Base-by-base conservation (phyloP, 495 filamentous ascomycete genomes). In the Lichenothelia convexa region DNA sequence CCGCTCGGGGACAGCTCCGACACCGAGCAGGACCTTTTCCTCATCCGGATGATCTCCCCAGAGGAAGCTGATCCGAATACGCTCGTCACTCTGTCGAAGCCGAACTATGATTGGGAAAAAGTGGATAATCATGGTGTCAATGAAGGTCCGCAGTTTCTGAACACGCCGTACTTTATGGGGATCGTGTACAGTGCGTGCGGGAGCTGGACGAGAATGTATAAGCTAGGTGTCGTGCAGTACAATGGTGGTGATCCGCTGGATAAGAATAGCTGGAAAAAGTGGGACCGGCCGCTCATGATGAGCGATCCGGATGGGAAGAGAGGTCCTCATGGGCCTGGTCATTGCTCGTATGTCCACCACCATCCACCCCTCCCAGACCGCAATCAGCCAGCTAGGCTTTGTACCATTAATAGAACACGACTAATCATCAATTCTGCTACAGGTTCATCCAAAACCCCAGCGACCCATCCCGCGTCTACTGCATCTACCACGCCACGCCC, bases 71-170 rank as follows among this genome's bases (percentile, higher is more conserved):
- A 29, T 19, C 38, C 17, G 5, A 39, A 39, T 17, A 34, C 13
- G 6, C 43, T 51, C 0, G 34, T 49, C 11, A 33, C 40, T 15
- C 53, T 57, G 11, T 45, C 36, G 22, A 46, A 45, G 13, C 54
- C 51, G 1, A 34, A 35, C 13, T 18, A 53, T 17, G 7, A 33
- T 1, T 57, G 54, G 54, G 54, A 57, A 33, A 42, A 34, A 20
- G 38, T 38, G 2, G 52, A 45, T 8, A 33, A 36, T 3, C 21
- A 32, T 13, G 54, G 52, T 8, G 52, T 57, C 16, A 55, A 53
- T 37, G 54, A 57, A 33, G 54, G 52, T 4, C 54, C 54, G 29
- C 52, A 57, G 34, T 51, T 47, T 35, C 39, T 55, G 12, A 40
- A 21, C 23, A 41, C 44, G 16, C 47, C 49, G 12, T 30, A 53